Conservation (phyloP, 805 yeast species). For the Lachancea kluyveri region DNA sequence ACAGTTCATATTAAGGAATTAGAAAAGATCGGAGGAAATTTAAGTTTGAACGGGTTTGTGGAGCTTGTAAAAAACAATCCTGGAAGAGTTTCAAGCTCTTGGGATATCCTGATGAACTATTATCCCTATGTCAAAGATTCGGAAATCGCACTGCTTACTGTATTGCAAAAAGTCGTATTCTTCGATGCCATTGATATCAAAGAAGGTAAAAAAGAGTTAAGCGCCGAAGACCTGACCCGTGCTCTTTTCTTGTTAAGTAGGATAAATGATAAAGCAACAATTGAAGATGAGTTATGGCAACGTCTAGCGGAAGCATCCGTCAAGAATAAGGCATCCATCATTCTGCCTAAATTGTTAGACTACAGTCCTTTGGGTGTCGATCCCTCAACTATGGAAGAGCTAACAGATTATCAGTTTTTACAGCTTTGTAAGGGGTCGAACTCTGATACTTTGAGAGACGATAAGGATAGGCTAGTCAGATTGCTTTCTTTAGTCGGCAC, state of each 20-base stretch:
- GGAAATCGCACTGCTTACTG: conserved; percentile 23
- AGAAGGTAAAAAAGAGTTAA: conserved; percentile 25
- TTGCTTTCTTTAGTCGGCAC: conserved; percentile 15
- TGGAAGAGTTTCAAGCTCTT: conserved; percentile 45
- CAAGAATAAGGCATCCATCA: conserved; percentile 5
- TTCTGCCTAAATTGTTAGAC: conserved; percentile 3
- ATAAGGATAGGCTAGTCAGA: conserved; percentile 9
- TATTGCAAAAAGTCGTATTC: conserved; percentile 33
- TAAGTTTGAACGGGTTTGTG: conserved; percentile 21
- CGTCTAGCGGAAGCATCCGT: conserved; percentile 1
- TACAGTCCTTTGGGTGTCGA: not conserved
- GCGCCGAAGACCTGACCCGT: conserved; percentile 17
- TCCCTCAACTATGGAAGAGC: conserved; percentile 6
- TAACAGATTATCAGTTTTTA: conserved; percentile 17
- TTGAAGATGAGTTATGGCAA: conserved; percentile 2
- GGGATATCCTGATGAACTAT: conserved; percentile 38
- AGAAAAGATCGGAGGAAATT: conserved; percentile 14
- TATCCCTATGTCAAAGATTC: conserved; percentile 10
- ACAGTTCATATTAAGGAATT: conserved; percentile 27
- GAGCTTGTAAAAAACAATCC: conserved; percentile 41
- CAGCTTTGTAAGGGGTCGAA: conserved; percentile 11
- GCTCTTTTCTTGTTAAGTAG: conserved; percentile 20
- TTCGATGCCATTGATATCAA: conserved; percentile 35
- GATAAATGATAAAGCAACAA: conserved; percentile 10
- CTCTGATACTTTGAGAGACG: conserved; percentile 7